These are phyloP conservation scores for Aquilaria yunnanensis DNA, from an alignment of 345 rosid genomes.

Conservation along the genomic window DNA sequence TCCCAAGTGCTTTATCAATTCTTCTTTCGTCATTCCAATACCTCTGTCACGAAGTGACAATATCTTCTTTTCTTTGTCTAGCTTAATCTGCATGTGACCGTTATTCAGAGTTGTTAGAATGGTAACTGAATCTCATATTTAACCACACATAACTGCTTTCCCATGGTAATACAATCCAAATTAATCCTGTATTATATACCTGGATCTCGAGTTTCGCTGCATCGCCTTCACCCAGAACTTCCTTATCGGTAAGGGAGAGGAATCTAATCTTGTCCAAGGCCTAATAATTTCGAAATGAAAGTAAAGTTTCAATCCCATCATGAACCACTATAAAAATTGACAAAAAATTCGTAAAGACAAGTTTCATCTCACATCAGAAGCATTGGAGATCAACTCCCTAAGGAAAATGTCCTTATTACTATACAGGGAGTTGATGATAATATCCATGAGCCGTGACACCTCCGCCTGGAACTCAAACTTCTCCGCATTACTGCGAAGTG, in stretches of 20 bases:
- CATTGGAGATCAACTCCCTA: conserved; percentile 95
- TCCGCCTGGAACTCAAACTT: conserved; percentile 99
- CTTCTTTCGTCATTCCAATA: conserved; percentile 98
- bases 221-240: conserved; percentile 91
- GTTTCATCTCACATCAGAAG: conserved; percentile 73
- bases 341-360: not conserved
- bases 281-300: conserved; percentile 26
- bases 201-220: conserved; percentile 87
- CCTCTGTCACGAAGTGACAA: conserved; percentile 90
- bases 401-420: conserved; percentile 98
- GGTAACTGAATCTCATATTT: not conserved
- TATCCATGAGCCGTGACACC: conserved; percentile 99
- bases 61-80: conserved; percentile 85
- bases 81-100: conserved; percentile 58
- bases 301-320: conserved; percentile 3
- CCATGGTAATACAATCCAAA: not conserved
- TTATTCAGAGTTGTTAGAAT: not conserved
- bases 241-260: conserved; percentile 91
- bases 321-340: not conserved
- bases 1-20: conserved; percentile 93
- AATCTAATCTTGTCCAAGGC: conserved; percentile 95
- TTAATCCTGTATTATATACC: conserved; percentile 27
- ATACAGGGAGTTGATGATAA: conserved; percentile 92
- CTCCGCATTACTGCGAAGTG: conserved; percentile 81
- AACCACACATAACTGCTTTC: not conserved